A percentile compares a stretch with the other conserved stretches of the same genome.
These are phyloP conservation scores for Geotrichum carabidarum DNA, from an alignment of 1,139 yeast genomes.

Conservation along the genomic window DNA sequence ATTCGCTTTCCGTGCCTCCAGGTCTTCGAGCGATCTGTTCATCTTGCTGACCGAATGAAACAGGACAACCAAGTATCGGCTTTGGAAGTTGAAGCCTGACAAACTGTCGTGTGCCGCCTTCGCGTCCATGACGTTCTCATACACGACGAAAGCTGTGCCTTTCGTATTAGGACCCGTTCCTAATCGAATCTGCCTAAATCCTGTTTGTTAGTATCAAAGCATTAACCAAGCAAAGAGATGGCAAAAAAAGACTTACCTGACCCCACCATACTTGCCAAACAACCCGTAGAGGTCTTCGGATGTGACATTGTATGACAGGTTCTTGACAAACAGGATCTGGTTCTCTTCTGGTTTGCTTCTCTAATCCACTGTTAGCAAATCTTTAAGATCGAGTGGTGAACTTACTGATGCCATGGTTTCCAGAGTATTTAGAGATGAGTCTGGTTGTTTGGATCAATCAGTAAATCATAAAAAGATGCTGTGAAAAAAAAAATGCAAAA, in stretches of 20 bases:
- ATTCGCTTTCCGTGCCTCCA: slow-evolving; percentile 28
- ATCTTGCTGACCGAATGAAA: slow-evolving; percentile 44
- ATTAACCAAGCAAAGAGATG: neutral
- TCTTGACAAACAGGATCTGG: slow-evolving; percentile 48
- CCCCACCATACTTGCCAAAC: slow-evolving; percentile 54
- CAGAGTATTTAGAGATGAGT: neutral
- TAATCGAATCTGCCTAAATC: slow-evolving; percentile 45
- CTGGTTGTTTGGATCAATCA: neutral
- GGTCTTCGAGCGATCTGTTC: slow-evolving; percentile 25
- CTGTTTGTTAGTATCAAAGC: neutral
- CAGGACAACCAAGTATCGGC: slow-evolving; percentile 53
- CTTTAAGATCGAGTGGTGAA: neutral
- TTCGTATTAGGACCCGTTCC: slow-evolving; percentile 44
- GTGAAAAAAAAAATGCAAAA: neutral
- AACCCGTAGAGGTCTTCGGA: slow-evolving; percentile 49
- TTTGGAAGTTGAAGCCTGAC: slow-evolving; percentile 58
- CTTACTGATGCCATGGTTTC: neutral
- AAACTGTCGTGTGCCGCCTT: slow-evolving; percentile 49
- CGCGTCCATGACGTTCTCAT: slow-evolving; percentile 48
- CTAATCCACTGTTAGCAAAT: neutral
- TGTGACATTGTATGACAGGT: slow-evolving; percentile 52
- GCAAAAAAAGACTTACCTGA: slow-evolving; percentile 34
- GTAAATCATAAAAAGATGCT: neutral
- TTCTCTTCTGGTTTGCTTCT: slow-evolving; percentile 22
- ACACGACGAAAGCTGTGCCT: slow-evolving; percentile 59